Conservation (phyloP, 805 yeast genomes). For the Pichia rugopelliculosa region DNA sequence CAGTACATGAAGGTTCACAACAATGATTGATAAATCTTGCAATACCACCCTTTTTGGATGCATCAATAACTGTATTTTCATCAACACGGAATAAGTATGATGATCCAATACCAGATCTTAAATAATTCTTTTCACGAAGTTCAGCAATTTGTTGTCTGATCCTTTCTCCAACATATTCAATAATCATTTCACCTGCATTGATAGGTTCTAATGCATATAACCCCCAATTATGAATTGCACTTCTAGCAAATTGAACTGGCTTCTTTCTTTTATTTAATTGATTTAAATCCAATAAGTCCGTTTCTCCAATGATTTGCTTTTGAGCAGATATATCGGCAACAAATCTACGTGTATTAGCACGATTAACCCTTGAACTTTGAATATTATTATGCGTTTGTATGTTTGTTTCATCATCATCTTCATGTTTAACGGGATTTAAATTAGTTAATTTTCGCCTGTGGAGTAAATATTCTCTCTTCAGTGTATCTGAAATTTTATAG, state of each 20-base stretch:
- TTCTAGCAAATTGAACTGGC: conserved; percentile 93
- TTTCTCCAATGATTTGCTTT: conserved; percentile 69
- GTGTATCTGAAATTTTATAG: conserved; percentile 59
- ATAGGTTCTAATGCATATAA: conserved; percentile 92
- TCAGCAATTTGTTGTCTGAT: conserved; percentile 93
- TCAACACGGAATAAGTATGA: conserved; percentile 89
- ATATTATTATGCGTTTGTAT: conserved; percentile 27
- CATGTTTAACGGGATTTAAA: conserved; percentile 59
- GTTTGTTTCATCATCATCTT: conserved; percentile 39
- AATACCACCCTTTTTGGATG: conserved; percentile 94
- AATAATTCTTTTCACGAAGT: conserved; percentile 75
- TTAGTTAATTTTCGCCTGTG: conserved; percentile 65
- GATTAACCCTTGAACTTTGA: conserved; percentile 74
- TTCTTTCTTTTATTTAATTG: conserved; percentile 85
- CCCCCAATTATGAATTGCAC: conserved; percentile 98
- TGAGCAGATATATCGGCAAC: conserved; percentile 86
- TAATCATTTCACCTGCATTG: conserved; percentile 94
- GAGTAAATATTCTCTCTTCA: conserved; percentile 71
- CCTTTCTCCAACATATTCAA: conserved; percentile 95
- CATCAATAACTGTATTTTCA: conserved; percentile 92
- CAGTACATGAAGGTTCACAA: conserved; percentile 96
- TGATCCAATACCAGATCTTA: conserved; percentile 91
- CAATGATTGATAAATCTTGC: conserved; percentile 97
- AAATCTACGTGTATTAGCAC: conserved; percentile 80
- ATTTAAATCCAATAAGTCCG: conserved; percentile 74